Conservation (phyloP, 805 yeast genomes). For the Zygotorulaspora florentina region DNA sequence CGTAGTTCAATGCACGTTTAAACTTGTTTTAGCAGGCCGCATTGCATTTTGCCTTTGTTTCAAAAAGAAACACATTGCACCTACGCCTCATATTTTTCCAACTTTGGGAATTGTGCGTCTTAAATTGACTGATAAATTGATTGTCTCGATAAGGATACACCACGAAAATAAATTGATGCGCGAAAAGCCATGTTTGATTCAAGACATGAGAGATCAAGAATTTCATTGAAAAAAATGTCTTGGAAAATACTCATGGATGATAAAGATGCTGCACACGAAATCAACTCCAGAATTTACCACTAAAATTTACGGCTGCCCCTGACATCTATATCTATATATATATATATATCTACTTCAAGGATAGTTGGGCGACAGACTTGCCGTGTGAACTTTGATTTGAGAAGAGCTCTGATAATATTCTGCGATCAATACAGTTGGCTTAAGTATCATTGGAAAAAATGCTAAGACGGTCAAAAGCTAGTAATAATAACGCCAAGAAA, state of each 20-base stretch:
- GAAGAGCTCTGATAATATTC: too few species aligned
- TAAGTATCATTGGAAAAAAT: slow-evolving; percentile 2
- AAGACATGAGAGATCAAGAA: neutral
- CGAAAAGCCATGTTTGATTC: neutral
- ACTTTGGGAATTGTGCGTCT: neutral
- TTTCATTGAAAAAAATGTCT: neutral
- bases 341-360: too few species aligned
- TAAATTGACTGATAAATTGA: neutral
- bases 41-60: neutral
- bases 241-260: neutral
- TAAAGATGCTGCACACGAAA: neutral
- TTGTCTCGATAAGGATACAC: neutral
- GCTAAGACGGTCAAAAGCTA: slow-evolving; percentile 16
- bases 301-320: too few species aligned
- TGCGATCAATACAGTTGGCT: too few species aligned
- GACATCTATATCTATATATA: too few species aligned
- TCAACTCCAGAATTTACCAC: neutral
- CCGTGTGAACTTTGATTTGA: too few species aligned
- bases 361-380: too few species aligned
- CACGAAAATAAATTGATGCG: slow-evolving; percentile 3
- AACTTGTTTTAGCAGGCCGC: neutral
- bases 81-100: neutral
- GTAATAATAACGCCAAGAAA: slow-evolving; percentile 11
- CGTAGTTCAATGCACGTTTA: neutral
- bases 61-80: neutral